Base-by-base conservation (phyloP, 495 filamentous ascomycete genomes). In the Penicillium crystallinum region DNA sequence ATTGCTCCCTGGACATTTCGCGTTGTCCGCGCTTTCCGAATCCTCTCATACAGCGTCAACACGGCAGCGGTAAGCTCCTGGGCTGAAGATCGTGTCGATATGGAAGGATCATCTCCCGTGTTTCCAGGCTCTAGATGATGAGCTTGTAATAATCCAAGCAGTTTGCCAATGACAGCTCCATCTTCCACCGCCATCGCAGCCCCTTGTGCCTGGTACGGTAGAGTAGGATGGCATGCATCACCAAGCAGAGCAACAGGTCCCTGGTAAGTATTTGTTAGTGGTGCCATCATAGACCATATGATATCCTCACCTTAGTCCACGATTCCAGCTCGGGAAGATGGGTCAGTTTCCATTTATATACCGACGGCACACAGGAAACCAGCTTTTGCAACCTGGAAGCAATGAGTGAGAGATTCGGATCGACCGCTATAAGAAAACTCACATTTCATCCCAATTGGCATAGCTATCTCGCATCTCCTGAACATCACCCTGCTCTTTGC, bases 201-300 rank as follows among this genome's bases (percentile, higher is more conserved):
- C 10, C 84, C 84, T 72, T 88, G 85, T 39, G 75, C 77, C 5
- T 84, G 69, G 59, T 87, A 83, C 17, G 84, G 84, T 38, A 87
- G 77, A 40, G 82, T 87, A n/a, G 83, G 81, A 61, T 87, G 82
- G 62, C 83, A 86, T 6, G 85, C 81, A 65, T 88, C 85, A 31
- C 85, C 85, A 8, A 88, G 67, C 33, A 86, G 67, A 15, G 78
- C 74, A 75, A 81, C 39, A 60, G 69, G 7, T 59, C 76, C 36
- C 74, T 70, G 8, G 18, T 4, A 3, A 10, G 0, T 22, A 17
- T 11, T 4, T 21, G 15, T 55, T 29, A 52, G 45, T 17, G 12
- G n/a, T 3, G 25, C 25, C 12, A 0, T n/a, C 10, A 31, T 17
- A 30, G 6, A 1, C 5, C 5, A 69, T 33, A 27, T 9, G 3